Evolutionary conservation across 257 asterid genomes (phyloP).

Genomic region (Nicotiana otophora): DNA sequence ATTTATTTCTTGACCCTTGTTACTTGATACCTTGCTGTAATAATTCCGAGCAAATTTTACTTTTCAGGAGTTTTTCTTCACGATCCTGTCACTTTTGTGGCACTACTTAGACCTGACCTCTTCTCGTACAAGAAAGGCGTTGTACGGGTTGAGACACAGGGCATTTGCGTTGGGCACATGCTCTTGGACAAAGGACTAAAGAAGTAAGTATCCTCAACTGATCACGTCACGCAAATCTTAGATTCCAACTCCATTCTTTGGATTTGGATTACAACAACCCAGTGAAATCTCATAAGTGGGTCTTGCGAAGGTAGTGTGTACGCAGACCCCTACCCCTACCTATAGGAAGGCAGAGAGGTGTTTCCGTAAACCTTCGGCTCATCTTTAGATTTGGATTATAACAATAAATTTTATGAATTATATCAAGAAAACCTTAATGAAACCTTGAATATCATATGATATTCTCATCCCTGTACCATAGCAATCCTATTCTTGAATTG

Average conservation of each 20-base stretch:
- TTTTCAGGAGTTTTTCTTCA: slow-evolving; percentile 79
- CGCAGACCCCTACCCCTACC: no score
- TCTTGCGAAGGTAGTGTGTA: no score
- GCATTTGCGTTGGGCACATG: slow-evolving; percentile 79
- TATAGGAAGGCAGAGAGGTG: no score
- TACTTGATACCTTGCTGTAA: not conserved
- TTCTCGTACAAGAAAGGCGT: slow-evolving; percentile 88
- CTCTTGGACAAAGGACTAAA: slow-evolving; percentile 89
- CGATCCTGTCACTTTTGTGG: slow-evolving; percentile 88
- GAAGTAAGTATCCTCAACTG: slow-evolving; percentile 30
- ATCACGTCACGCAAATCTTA: not conserved
- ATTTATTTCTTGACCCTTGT: not conserved
- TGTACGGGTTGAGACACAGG: slow-evolving; percentile 97
- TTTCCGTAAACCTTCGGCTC: no score
- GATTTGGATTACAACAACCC: not conserved
- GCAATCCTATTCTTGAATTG: not conserved
- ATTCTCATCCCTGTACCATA: not conserved
- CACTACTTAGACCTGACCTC: slow-evolving; percentile 84
- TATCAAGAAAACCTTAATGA: slow-evolving; percentile 49
- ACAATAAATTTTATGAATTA: slow-evolving; percentile 24
- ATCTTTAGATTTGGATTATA: not conserved
- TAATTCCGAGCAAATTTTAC: not conserved
- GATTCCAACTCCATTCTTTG: not conserved
- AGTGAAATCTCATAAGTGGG: no score
- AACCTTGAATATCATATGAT: slow-evolving; percentile 30